Base-by-base conservation (phyloP, 2,329 filamentous ascomycete species). In the Sporothrix pallida region DNA sequence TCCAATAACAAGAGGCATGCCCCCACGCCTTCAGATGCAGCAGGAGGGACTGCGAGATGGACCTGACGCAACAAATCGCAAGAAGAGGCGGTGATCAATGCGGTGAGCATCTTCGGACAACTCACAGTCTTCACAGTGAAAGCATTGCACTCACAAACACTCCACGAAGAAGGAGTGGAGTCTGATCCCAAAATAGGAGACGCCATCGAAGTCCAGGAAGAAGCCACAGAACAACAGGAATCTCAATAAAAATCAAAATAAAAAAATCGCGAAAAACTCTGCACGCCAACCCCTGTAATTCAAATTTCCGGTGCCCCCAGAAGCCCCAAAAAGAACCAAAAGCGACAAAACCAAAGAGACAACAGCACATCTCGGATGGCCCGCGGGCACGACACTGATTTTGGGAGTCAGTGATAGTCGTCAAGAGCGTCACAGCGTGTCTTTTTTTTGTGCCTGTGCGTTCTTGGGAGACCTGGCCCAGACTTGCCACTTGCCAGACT, bases 251-350 rank as follows among this genome's bases (percentile, higher is more conserved):
- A 56, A 56, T 50, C 20, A 31, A 17, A 63, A 63, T n/a, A 23
- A 50, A 26, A 26, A 20, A 71, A 46, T 48, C 37, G 42, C 42
- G 54, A 31, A 46, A 65, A 54, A 70, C 20, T 44, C 20, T 71
- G 52, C 50, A 46, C 12, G 31, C 46, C 20, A 46, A 73, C 72
- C 75, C 75, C 73, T 74, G 72, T 26, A 68, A 50, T 10, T 54
- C 73, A 73, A 76, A 76, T 76, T 76, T 76, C 75, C 73, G 75
- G 72, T 48, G 37, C 23, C 63, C 62, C 69, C 31, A 56, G 12
- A 52, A 48, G 4, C 31, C 31, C 31, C 31, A 7, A 37, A 37
- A 37, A 37, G 31, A 37, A 37, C 31, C 31, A 37, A 5, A 37
- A 37, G 31, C 31, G 31, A 37, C 31, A 37, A 7, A 37, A 37